Evolutionary conservation across 371 early-diverging fungal species (phyloP), one percentile per base, ranked within the genome.

Genomic region (Batrachochytrium dendrobatidis): DNA sequence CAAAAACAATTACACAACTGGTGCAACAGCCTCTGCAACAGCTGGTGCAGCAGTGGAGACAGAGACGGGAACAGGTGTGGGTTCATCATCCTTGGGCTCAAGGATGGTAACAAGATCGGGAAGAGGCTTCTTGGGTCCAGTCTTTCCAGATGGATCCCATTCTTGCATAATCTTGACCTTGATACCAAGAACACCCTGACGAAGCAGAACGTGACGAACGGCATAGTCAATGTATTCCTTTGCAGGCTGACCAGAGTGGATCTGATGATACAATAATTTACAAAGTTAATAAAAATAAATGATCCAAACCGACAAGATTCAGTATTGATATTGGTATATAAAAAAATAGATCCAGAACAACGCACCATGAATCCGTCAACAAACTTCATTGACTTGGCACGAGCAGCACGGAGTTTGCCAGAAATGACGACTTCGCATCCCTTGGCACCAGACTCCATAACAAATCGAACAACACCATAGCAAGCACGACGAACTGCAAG

Each of bases 301-400:
- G n/a, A n/a, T n/a, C n/a, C n/a, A n/a, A n/a, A n/a, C n/a, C n/a
- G n/a, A n/a, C n/a, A n/a, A n/a, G n/a, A n/a, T n/a, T n/a, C 20
- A 17, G 34, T 32, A 22, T n/a, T 44, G 29, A 15, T 28, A 32
- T 39, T 20, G 39, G 39, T 39, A 39, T 20, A 39, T 39, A 15
- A 39, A 18, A 32, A 33, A 49, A 50, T 15, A 15, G 39, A 20
- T 39, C 39, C 15, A 12, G 25, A 20, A 12, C 20, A 6, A 64
- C 65, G 6, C 22, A 67, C 72, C 91, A 99, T 92, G 86, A 98
- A 96, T 71, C 99, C 99, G 70, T 96, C 97, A 72, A 88, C 83
- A 82, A 99, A 99, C 90, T 99, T 99, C 95, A 97, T 97, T 66
- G 99, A 89, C 89, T 97, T 98, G 77, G 99, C 99, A 91, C 99